Conservation (phyloP, 1,139 yeast species). For the Williopsis jadinii region DNA sequence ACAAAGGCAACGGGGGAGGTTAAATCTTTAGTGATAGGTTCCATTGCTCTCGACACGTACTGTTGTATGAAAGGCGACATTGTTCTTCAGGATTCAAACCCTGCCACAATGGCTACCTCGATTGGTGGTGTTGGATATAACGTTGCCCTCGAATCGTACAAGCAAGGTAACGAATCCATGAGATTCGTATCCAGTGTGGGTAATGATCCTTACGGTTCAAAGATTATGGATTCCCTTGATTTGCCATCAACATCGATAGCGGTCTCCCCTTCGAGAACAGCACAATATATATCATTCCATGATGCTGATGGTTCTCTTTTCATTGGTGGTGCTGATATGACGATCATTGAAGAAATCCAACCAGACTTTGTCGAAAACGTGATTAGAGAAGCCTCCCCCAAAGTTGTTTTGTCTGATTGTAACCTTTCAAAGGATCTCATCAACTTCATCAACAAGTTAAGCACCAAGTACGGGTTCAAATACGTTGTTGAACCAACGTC, state of each 20-base stretch:
- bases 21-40: conserved; percentile 51
- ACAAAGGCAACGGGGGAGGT: not conserved
- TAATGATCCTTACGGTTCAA: conserved; percentile 45
- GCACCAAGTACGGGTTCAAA: conserved; percentile 22
- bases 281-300: conserved; percentile 70
- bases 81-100: conserved; percentile 58
- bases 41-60: conserved; percentile 71
- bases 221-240: conserved; percentile 29
- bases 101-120: conserved; percentile 50
- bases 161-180: conserved; percentile 22
- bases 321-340: conserved; percentile 84
- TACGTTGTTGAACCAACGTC: conserved; percentile 77
- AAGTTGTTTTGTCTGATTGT: conserved; percentile 56
- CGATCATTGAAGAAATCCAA: conserved; percentile 48
- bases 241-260: conserved; percentile 26
- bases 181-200: conserved; percentile 59
- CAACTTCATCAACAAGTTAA: conserved; percentile 30
- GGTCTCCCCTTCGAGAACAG: conserved; percentile 33
- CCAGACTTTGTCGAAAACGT: conserved; percentile 32
- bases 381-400: conserved; percentile 31
- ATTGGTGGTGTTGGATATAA: conserved; percentile 87
- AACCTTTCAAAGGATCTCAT: conserved; percentile 47
- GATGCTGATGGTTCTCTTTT: conserved; percentile 53
- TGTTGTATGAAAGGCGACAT: conserved; percentile 32
- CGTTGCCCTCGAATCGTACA: conserved; percentile 49